These are phyloP conservation scores for thale cress (Arabidopsis thaliana) DNA, from an alignment of 345 rosid genomes.

Conservation along the genomic window DNA sequence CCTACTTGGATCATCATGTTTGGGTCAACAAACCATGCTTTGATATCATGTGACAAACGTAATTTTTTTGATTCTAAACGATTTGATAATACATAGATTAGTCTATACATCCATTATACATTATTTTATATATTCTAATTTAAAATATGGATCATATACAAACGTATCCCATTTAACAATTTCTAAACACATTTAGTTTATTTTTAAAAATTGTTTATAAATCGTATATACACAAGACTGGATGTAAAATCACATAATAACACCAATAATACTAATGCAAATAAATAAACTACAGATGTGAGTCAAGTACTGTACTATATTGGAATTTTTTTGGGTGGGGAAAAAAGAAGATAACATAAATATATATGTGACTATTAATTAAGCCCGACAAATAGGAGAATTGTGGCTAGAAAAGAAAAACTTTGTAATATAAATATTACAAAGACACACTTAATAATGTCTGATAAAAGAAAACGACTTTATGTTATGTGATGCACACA, in stretches of 20 bases:
- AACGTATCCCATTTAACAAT: neutral
- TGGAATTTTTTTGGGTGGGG: constrained; percentile 22
- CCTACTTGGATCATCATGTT: too few species aligned
- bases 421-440: constrained; percentile 24
- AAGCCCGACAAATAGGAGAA: constrained; percentile 46
- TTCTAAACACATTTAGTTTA: neutral
- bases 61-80: too few species aligned
- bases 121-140: neutral
- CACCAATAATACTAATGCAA: neutral
- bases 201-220: neutral
- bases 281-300: constrained; percentile 13
- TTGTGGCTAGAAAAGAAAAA: constrained; percentile 40
- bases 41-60: too few species aligned
- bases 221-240: neutral
- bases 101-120: too few species aligned
- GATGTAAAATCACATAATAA: neutral
- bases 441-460: constrained; percentile 42
- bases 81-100: too few species aligned
- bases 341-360: constrained; percentile 40
- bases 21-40: too few species aligned
- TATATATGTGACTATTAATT: constrained; percentile 32
- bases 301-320: neutral
- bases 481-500: constrained; percentile 41
- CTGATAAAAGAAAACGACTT: constrained; percentile 43
- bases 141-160: neutral